phyloP scores from a whole-genome alignment of 2,329 filamentous ascomycete genomes.

The Alternaria sp. region DNA sequence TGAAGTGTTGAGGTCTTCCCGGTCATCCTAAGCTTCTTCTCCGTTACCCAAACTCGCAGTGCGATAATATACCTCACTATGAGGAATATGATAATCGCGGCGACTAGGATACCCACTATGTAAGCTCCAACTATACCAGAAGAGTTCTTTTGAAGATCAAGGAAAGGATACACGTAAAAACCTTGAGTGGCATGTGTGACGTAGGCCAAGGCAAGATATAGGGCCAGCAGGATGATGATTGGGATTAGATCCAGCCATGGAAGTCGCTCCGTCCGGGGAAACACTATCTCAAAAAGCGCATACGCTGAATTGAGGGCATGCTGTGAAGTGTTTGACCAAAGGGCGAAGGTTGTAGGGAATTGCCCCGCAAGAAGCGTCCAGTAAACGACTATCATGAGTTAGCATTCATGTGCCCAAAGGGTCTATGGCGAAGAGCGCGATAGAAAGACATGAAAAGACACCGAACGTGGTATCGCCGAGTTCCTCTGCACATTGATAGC shows the following conservation, averaged over 20 bases:
- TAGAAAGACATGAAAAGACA: background rate
- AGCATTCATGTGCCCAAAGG: conserved; percentile 8
- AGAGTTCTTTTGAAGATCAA: conserved; percentile 65
- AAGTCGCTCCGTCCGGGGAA: conserved; percentile 71
- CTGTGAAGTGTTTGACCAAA: conserved; percentile 72
- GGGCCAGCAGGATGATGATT: conserved; percentile 73
- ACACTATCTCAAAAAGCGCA: conserved; percentile 76
- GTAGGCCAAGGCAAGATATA: conserved; percentile 79
- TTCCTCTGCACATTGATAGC: background rate
- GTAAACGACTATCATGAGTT: conserved; percentile 50
- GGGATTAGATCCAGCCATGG: conserved; percentile 73
- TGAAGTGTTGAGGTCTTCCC: conserved; percentile 46
- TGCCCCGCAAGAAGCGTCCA: conserved; percentile 52
- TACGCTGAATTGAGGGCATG: conserved; percentile 79
- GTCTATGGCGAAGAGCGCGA: background rate
- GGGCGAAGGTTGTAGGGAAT: conserved; percentile 47
- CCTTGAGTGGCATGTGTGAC: conserved; percentile 73
- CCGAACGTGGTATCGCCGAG: background rate
- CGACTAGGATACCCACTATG: conserved; percentile 61
- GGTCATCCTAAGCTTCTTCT: conserved; percentile 53
- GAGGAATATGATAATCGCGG: conserved; percentile 52
- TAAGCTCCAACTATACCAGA: conserved; percentile 70
- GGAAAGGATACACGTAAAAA: conserved; percentile 81
- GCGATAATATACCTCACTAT: conserved; percentile 53
- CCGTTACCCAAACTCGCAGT: conserved; percentile 54